Base-by-base conservation (phyloP, 768 basidiomycete species). In the Trichaptum fuscoviolaceum region DNA sequence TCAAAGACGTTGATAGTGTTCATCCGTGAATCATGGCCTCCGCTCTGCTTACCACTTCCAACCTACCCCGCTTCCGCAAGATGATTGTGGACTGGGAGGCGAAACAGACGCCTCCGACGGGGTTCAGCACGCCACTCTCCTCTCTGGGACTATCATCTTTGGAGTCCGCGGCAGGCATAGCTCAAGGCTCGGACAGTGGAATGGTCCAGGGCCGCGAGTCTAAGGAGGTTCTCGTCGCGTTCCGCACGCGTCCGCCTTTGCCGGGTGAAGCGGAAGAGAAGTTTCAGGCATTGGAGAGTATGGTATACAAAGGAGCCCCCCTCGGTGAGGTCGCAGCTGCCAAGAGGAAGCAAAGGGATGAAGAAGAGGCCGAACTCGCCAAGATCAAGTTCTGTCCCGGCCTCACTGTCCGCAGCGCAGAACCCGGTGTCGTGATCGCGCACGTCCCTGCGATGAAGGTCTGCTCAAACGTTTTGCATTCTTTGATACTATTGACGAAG, bases 401-500 rank as follows among this genome's bases (percentile, higher is more conserved):
- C 7, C 71, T 77, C 26, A 75, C 68, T 20, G 71, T 73, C 25
- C 65, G 71, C 26, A 74, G 71, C 66, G 71, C 74, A 20, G 76
- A 77, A 61, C 76, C 75, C 2, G 77, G 77, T 20, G 66, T 72
- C 25, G 74, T 77, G 57, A 68, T 77, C 12, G 76, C 73, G 1
- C 77, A 78, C 65, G 75, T 77, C 24, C 77, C 77, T 20, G 75
- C 75, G 26, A 74, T 74, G 70, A 78, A 78, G 73, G 77, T 72
- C 27, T 27, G 65, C n/a, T 18, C 26, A 27, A 23, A 67, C 65
- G 34, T 27, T 35, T 23, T 30, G 1, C 57, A 12, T 27, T 34
- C 5, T 34, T 18, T 42, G 34, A 64, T 35, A 24, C 35, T 18
- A 17, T 26, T 57, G 3, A 61, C 30, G 23, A 12, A 5, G 59